These are phyloP conservation scores for Eucalyptus polybractea DNA, from an alignment of 345 rosid species.

Conservation along the genomic window DNA sequence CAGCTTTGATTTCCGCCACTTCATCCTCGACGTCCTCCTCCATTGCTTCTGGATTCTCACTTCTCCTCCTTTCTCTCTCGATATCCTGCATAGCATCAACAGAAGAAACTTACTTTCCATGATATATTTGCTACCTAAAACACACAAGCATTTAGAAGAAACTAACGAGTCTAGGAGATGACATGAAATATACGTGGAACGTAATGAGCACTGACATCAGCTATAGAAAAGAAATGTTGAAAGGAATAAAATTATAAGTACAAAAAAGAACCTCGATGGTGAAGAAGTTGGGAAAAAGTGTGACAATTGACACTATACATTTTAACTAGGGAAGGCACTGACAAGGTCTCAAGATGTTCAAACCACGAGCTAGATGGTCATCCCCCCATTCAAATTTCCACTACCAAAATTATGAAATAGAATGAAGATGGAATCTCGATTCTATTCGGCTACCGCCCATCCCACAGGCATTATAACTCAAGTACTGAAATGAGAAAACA, in stretches of 20 bases:
- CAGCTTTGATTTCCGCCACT: constrained; percentile 74
- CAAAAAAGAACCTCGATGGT: not conserved
- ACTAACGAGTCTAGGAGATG: not conserved
- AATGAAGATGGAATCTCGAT: not conserved
- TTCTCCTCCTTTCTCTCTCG: constrained; percentile 81
- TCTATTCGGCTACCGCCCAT: not conserved
- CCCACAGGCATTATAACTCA: not conserved
- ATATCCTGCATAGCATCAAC: constrained; percentile 44
- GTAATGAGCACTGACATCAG: not conserved
- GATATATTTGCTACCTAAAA: not conserved
- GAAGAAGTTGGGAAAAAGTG: not conserved
- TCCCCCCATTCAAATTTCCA: not conserved
- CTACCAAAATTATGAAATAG: not conserved
- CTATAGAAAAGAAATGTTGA: not conserved
- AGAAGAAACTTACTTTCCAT: not conserved
- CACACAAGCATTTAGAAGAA: not conserved
- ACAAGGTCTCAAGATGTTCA: not conserved
- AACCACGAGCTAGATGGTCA: not conserved
- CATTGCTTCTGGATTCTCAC: constrained; percentile 92
- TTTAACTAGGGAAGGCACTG: not conserved
- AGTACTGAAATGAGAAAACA: not conserved
- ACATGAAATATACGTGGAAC: not conserved
- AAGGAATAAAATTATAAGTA: not conserved
- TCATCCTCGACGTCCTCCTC: constrained; percentile 86
- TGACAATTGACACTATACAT: not conserved